Percentiles rank a stretch among this genome's conserved stretches.
These are phyloP conservation scores for Globisporangium emineosum DNA, from an alignment of 352 stramenopile species.

Conservation along the genomic window DNA sequence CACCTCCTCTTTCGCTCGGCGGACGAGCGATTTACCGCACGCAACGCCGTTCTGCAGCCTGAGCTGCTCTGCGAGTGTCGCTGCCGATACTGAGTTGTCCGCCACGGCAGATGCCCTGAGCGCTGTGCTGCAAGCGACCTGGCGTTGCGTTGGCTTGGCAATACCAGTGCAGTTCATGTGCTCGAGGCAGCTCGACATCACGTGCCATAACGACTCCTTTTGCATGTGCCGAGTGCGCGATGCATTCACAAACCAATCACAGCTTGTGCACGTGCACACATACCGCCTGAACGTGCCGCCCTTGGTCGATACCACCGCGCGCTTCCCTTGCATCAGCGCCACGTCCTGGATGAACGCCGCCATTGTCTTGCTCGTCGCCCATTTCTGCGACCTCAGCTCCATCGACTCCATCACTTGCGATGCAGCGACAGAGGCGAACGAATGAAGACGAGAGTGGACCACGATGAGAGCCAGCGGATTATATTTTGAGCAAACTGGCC, in stretches of 20 bases:
- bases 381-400: too few relatives aligned
- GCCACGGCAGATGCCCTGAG: neutral
- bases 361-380: too few relatives aligned
- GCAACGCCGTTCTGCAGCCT: neutral
- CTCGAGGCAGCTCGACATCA: neutral
- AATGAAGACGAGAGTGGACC: too few relatives aligned
- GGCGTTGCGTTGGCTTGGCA: neutral
- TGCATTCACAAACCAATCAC: neutral
- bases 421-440: too few relatives aligned
- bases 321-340: neutral
- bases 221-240: neutral
- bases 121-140: neutral
- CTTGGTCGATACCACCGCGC: neutral
- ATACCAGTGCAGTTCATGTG: neutral
- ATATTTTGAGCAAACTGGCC: too few relatives aligned
- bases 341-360: neutral
- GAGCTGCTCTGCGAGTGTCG: neutral
- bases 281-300: neutral
- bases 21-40: neutral
- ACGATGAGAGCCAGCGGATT: too few relatives aligned
- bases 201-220: neutral
- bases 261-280: neutral
- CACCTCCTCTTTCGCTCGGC: slow-evolving; percentile 1
- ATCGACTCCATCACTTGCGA: too few relatives aligned
- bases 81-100: neutral